These are phyloP conservation scores for Lichtheimia ramosa DNA, from an alignment of 371 early-diverging fungal species.

Conservation along the genomic window DNA sequence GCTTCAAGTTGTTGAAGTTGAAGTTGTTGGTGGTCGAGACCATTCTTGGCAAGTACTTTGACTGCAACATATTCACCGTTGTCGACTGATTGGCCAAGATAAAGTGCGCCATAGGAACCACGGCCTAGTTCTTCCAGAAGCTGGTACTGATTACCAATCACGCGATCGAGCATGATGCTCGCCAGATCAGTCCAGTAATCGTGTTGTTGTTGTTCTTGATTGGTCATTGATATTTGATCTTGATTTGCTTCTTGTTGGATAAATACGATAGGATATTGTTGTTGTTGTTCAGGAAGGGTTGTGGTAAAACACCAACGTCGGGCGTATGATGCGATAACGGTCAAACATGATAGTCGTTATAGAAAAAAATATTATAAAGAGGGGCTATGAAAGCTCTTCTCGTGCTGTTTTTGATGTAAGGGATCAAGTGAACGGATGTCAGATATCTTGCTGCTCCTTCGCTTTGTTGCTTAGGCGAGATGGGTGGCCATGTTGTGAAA, in stretches of 20 bases:
- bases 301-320: not conserved
- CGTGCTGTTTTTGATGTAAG: no score
- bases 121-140: conserved; percentile 55
- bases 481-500: no score
- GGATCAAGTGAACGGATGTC: no score
- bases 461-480: no score
- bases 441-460: no score
- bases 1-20: conserved; percentile 71
- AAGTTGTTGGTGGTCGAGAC: conserved; percentile 55
- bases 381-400: no score
- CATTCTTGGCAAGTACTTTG: conserved; percentile 67
- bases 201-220: conserved; percentile 4
- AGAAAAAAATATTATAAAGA: no score
- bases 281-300: not conserved
- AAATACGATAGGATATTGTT: not conserved
- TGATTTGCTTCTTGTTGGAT: not conserved
- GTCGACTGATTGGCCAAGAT: conserved; percentile 44
- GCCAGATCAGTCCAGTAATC: conserved; percentile 31
- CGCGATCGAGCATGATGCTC: conserved; percentile 27
- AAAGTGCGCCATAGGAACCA: conserved; percentile 60
- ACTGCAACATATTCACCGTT: conserved; percentile 53
- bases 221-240: no score
- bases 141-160: conserved; percentile 27
- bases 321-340: no score
- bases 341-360: no score